phyloP scores from a whole-genome alignment of 495 filamentous ascomycete genomes.

The Neurospora sp. region DNA sequence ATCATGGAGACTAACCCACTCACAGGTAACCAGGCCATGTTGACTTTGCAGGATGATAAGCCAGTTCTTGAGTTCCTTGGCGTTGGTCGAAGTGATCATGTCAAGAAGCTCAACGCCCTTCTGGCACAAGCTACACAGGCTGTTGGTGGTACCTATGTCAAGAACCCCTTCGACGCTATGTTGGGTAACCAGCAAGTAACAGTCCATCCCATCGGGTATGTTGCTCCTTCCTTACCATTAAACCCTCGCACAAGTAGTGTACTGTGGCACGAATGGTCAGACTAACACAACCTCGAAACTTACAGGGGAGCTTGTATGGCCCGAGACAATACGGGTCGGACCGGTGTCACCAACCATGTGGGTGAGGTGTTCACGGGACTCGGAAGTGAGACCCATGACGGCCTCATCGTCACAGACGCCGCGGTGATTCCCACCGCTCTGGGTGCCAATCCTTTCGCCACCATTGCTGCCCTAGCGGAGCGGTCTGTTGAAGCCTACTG shows the following conservation, averaged over 20 bases:
- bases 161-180: constrained; percentile 45
- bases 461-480: constrained; percentile 58
- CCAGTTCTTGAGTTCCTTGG: constrained; percentile 48
- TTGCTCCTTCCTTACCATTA: neutral
- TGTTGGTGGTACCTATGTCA: constrained; percentile 47
- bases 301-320: constrained; percentile 51
- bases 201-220: constrained; percentile 55
- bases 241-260: neutral
- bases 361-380: constrained; percentile 49
- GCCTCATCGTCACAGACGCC: constrained; percentile 52
- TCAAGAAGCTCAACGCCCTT: constrained; percentile 41
- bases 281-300: constrained; percentile 3
- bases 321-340: constrained; percentile 42
- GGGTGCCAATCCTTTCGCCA: constrained; percentile 60
- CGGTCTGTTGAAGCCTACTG: constrained; percentile 44
- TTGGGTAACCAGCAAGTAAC: constrained; percentile 49
- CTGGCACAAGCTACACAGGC: constrained; percentile 42
- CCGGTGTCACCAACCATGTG: constrained; percentile 53
- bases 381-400: constrained; percentile 39
- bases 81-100: constrained; percentile 43
- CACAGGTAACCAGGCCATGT: constrained; percentile 45
- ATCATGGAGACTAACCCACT: neutral
- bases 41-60: constrained; percentile 50
- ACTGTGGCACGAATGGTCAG: constrained; percentile 3
- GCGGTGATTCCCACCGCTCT: constrained; percentile 55